Evolutionary conservation across 1,284 basidiomycete genomes (phyloP).

Genomic region (Porodaedalea pini): DNA sequence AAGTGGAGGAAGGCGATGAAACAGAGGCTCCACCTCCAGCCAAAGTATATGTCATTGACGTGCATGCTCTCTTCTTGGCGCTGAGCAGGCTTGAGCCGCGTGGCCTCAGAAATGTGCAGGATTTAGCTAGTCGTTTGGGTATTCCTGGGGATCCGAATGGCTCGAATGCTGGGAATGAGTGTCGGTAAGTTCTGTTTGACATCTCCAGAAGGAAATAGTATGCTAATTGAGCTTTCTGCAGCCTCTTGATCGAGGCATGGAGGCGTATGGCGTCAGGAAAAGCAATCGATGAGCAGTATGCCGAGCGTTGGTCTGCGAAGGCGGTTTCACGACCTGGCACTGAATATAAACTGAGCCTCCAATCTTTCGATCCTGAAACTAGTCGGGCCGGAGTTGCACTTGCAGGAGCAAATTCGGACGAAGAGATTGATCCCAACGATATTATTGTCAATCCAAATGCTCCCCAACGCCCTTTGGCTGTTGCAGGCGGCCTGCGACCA

Average conservation of each 20-base stretch:
- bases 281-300: constrained; percentile 17
- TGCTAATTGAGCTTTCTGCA: neutral
- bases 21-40: neutral
- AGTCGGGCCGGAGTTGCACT: neutral
- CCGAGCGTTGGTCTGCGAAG: neutral
- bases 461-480: neutral
- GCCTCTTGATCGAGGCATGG: constrained; percentile 19
- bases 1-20: constrained; percentile 5
- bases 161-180: constrained; percentile 36
- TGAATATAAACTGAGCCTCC: neutral
- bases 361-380: neutral
- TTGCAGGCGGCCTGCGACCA: neutral
- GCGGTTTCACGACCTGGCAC: neutral
- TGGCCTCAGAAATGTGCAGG: constrained; percentile 20
- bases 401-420: constrained; percentile 2
- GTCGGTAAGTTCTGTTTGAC: constrained; percentile 28
- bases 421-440: constrained; percentile 18
- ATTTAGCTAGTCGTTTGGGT: constrained; percentile 19
- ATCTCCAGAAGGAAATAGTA: neutral
- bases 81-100: constrained; percentile 25
- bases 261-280: constrained; percentile 16
- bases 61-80: constrained; percentile 28
- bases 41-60: constrained; percentile 31
- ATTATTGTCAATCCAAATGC: neutral
- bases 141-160: constrained; percentile 21